Base-by-base conservation (phyloP, 768 basidiomycete genomes). In the Trametes cubensis region DNA sequence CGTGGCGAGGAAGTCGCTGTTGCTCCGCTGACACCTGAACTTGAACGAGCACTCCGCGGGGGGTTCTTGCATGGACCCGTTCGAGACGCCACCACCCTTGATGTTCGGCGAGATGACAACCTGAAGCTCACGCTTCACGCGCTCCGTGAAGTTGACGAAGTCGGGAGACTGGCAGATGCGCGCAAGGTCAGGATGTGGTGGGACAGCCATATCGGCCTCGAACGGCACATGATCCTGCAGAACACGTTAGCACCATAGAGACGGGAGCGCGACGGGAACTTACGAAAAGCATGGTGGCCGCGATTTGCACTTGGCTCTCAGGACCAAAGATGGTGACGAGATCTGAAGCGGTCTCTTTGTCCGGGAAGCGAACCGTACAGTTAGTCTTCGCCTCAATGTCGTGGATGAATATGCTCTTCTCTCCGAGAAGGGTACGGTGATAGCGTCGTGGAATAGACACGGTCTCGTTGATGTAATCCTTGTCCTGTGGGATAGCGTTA, bases 381-480 rank as follows among this genome's bases (percentile, higher is more conserved):
- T 96, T 97, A 13, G 95, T 98, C 81, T 98, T 98, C 45, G 84
- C 83, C 76, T 98, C 95, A 68, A 98, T 98, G 72, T 99, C 95
- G 69, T 88, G 94, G 56, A 98, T 94, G 75, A 98, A 97, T 67
- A 98, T 96, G 69, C 85, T 87, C 79, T 97, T 98, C 78, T 99
- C 96, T 60, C 96, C 95, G 23, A 98, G 81, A 4, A 99, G 78
- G 21, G 92, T 95, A 63, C 95, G 90, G 72, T 99, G 96, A 78
- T 98, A 97, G 68, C 93, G 85, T 55, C 95, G 84, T 61, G 95
- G 95, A 73, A 99, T 94, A 20, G 90, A 87, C 52, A 98, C 87
- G 18, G 90, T 93, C 76, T 98, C 95, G 67, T 90, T 88, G 64
- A 93, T 89, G 74, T 92, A 99, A 73, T 99, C 96, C 77, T 96